Evolutionary conservation across 2,329 filamentous ascomycete genomes (phyloP).

Genomic region (Escovopsis sp.): DNA sequence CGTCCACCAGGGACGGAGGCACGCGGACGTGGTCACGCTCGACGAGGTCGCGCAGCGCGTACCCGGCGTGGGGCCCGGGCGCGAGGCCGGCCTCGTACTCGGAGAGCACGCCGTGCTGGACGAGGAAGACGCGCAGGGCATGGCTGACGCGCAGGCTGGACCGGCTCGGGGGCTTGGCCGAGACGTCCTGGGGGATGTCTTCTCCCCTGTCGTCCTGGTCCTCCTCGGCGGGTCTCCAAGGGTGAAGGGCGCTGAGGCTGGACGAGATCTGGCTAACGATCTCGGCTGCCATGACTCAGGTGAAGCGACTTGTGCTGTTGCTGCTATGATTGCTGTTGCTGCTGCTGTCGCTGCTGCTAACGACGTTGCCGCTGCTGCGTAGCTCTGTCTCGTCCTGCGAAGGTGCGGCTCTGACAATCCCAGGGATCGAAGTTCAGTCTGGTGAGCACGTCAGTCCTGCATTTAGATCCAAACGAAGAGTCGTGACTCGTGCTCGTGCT

Average conservation of each 20-base stretch:
- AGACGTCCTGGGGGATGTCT: slow-evolving; percentile 20
- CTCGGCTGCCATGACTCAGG: too few species aligned
- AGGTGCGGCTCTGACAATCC: too few species aligned
- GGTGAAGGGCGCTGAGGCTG: slow-evolving; percentile 16
- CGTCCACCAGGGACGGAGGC: slow-evolving; percentile 37
- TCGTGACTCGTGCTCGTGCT: too few species aligned
- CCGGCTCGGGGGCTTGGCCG: slow-evolving; percentile 45
- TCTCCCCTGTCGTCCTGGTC: slow-evolving; percentile 22
- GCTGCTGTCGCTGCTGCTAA: too few species aligned
- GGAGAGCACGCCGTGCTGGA: slow-evolving; percentile 33
- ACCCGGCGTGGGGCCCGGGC: slow-evolving; percentile 19
- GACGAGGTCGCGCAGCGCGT: slow-evolving; percentile 34
- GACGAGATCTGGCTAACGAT: slow-evolving; percentile 11
- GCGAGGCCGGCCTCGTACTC: slow-evolving; percentile 31
- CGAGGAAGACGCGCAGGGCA: slow-evolving; percentile 39
- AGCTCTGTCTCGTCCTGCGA: too few species aligned
- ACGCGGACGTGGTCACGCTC: slow-evolving; percentile 42
- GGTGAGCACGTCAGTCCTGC: too few species aligned
- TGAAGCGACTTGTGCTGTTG: too few species aligned
- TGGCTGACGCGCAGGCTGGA: slow-evolving; percentile 42
- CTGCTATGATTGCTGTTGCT: too few species aligned
- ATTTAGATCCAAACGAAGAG: too few species aligned
- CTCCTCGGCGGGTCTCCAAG: slow-evolving; percentile 12
- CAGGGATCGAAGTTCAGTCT: too few species aligned
- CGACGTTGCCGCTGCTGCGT: too few species aligned